Evolutionary conservation across 768 basidiomycete genomes (phyloP).

Genomic region (Lanmaoa rubissima): DNA sequence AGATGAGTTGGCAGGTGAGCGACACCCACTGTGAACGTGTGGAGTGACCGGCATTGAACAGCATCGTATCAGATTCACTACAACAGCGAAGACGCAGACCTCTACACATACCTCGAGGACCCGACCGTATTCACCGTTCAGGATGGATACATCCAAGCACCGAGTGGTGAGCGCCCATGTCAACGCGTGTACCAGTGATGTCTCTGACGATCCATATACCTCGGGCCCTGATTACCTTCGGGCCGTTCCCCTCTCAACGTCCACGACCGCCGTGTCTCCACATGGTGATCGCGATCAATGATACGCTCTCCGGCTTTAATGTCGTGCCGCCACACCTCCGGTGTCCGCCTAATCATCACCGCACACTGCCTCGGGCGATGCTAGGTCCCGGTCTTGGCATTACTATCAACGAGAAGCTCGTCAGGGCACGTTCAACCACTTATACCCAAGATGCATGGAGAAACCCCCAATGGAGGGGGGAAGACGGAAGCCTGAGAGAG

Average conservation of each 20-base stretch:
- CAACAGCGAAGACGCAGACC: conserved; percentile 55
- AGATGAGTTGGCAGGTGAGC: conserved; percentile 59
- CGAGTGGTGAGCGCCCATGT: conserved; percentile 34
- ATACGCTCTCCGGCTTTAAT: neutral
- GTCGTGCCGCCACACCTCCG: neutral
- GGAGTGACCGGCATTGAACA: neutral
- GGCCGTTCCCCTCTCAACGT: neutral
- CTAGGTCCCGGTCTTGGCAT: conserved; percentile 60
- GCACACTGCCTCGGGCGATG: conserved; percentile 3
- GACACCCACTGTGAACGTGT: neutral
- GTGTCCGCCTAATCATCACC: neutral
- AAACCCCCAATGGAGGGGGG: conserved; percentile 50
- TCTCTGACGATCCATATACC: conserved; percentile 1
- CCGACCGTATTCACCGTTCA: conserved; percentile 51
- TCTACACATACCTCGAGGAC: conserved; percentile 57
- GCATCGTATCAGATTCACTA: conserved; percentile 54
- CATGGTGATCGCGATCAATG: neutral
- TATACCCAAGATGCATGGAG: conserved; percentile 19
- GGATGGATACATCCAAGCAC: conserved; percentile 48
- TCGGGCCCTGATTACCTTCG: neutral
- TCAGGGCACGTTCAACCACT: conserved; percentile 32
- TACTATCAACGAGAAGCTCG: conserved; percentile 55
- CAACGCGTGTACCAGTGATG: neutral
- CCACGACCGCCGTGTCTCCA: neutral
- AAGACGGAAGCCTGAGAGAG: conserved; percentile 52